A percentile compares a stretch with the other conserved stretches of the same genome.
Evolutionary conservation across 805 yeast genomes (phyloP).

Genomic region (Barnettozyma pratensis): DNA sequence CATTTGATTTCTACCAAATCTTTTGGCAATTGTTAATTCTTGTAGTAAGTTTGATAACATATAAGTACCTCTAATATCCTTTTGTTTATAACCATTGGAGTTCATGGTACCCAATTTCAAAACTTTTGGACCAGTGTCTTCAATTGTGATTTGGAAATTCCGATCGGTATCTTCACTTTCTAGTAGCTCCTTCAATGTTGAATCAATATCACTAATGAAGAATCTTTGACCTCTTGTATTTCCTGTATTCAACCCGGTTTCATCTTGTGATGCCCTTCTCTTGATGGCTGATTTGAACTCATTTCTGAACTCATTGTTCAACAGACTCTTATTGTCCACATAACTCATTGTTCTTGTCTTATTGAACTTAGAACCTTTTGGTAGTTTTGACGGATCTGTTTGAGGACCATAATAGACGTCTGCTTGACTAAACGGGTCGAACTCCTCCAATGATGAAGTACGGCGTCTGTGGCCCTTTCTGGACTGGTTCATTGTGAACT

Average conservation of each 20-base stretch:
- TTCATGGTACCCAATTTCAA: constrained; percentile 75
- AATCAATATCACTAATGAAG: constrained; percentile 69
- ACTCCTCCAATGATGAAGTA: constrained; percentile 24
- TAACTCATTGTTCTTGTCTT: constrained; percentile 57
- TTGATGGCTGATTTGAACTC: constrained; percentile 26
- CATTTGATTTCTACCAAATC: constrained; percentile 73
- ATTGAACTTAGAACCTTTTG: constrained; percentile 36
- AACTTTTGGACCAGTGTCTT: constrained; percentile 82
- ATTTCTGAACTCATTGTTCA: constrained; percentile 16
- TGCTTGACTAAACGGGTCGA: constrained; percentile 59
- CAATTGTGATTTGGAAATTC: constrained; percentile 80
- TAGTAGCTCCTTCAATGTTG: constrained; percentile 63
- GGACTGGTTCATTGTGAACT: constrained; percentile 8
- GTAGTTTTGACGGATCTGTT: constrained; percentile 47
- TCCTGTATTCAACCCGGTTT: constrained; percentile 30
- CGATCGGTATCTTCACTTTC: constrained; percentile 80
- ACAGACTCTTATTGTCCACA: constrained; percentile 23
- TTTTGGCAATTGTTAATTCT: constrained; percentile 81
- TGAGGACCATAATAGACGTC: constrained; percentile 66
- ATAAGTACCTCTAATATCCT: constrained; percentile 80
- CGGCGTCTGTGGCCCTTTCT: constrained; percentile 13
- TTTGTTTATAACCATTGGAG: constrained; percentile 72
- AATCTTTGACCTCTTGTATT: constrained; percentile 38
- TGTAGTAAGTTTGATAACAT: constrained; percentile 83
- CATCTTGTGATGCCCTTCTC: constrained; percentile 55